Evolutionary conservation across 2,329 filamentous ascomycete genomes (phyloP), one percentile per base, ranked within the genome.

Genomic region (Anthostomella pinea): DNA sequence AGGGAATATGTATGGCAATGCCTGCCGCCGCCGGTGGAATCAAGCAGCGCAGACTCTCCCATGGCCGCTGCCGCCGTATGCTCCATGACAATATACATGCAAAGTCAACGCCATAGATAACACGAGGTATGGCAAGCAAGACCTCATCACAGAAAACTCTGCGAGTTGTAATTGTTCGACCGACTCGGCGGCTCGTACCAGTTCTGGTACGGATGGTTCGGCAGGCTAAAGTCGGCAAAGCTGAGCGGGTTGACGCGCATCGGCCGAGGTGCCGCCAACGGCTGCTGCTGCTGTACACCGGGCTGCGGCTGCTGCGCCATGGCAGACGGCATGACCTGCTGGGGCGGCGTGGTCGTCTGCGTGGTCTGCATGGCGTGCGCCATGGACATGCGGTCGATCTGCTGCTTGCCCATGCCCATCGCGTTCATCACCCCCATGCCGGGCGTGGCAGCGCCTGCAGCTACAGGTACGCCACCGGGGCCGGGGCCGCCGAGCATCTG

Each of bases 161-260:
- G 52, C 11, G 51, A 48, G 25, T 46, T 53, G 30, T 57, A 57
- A 6, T 48, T 33, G 19, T 49, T 55, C 6, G 55, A 57, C 29
- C 61, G 71, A 48, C 75, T 84, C 2, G 86, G 85, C 22, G 85
- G 82, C 45, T 88, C 81, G 52, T 91, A 94, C 63, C 83, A 83
- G 33, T 81, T 80, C 56, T 87, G 83, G 55, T 93, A 94, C 1
- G 88, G 87, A 62, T 90, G 86, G 46, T 87, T 82, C 4, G 85
- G 83, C 49, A 83, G 70, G 16, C 73, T 83, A 58, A 93, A 93
- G 56, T 93, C 85, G 1, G 85, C 86, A 16, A 77, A 79, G 48
- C 83, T 73, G 24, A 91, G 63, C 2, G 87, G 87, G 53, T 91
- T 91, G 5, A 83, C 59, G 9, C 68, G 68, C 13, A 60, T 54